phyloP scores from a whole-genome alignment of 768 basidiomycete species.

The Xerocomellus chrysenteron region DNA sequence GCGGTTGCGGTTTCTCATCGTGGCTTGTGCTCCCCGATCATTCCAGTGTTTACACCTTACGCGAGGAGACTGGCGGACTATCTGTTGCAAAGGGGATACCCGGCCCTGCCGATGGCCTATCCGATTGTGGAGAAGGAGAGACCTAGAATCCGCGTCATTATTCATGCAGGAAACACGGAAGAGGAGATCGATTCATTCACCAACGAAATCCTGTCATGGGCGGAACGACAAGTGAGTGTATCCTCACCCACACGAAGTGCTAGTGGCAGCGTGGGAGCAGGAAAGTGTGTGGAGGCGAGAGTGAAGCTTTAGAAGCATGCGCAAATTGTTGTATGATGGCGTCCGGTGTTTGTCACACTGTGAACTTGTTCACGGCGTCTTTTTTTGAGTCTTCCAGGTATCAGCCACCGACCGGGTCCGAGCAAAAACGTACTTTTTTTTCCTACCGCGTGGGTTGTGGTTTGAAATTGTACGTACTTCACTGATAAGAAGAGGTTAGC shows the following conservation, averaged over 20 bases:
- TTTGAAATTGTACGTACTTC: too few relatives aligned
- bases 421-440: too few relatives aligned
- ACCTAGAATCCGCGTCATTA: slow-evolving; percentile 16
- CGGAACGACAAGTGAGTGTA: background rate
- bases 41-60: slow-evolving; percentile 17
- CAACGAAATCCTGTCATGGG: slow-evolving; percentile 13
- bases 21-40: slow-evolving; percentile 17
- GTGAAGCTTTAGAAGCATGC: slow-evolving; percentile 14
- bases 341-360: too few relatives aligned
- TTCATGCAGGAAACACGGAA: slow-evolving; percentile 20
- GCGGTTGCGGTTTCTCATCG: background rate
- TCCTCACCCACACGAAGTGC: background rate
- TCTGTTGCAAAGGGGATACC: slow-evolving; percentile 16
- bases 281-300: background rate
- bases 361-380: too few relatives aligned
- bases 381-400: too few relatives aligned
- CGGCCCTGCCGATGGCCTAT: slow-evolving; percentile 6
- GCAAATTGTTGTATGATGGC: background rate
- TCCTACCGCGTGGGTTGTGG: too few relatives aligned
- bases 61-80: slow-evolving; percentile 14
- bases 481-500: too few relatives aligned
- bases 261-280: background rate
- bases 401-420: too few relatives aligned
- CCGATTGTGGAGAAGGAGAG: slow-evolving; percentile 9
- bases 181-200: slow-evolving; percentile 13